Percentiles rank a stretch among this genome's conserved stretches.
Conservation (phyloP, 768 basidiomycete species). For the Leccinum disarticulatum region DNA sequence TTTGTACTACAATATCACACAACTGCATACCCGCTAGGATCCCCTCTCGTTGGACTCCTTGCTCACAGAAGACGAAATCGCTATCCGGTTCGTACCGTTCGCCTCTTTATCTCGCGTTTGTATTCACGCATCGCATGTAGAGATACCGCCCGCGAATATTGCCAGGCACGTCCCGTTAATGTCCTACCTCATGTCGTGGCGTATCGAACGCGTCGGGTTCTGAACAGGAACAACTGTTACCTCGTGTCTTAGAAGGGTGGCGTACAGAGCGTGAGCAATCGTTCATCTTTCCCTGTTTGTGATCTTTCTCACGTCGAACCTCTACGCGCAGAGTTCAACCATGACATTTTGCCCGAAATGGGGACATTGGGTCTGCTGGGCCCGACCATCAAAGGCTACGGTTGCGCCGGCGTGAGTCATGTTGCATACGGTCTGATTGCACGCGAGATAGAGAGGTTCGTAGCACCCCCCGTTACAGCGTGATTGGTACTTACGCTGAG, state of each 20-base stretch:
- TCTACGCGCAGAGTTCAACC: slow-evolving; percentile 63
- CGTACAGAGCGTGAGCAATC: slow-evolving; percentile 71
- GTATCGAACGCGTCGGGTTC: slow-evolving; percentile 1
- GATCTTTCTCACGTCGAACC: background rate
- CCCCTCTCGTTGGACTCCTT: slow-evolving; percentile 77
- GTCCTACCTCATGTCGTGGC: background rate
- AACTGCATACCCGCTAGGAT: slow-evolving; percentile 51
- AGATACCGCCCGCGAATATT: slow-evolving; percentile 76
- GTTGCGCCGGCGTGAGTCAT: slow-evolving; percentile 87
- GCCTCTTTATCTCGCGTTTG: background rate
- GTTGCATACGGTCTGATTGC: slow-evolving; percentile 95
- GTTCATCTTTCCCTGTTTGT: background rate
- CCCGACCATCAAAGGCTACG: slow-evolving; percentile 90
- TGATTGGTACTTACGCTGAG: background rate
- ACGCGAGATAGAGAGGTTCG: slow-evolving; percentile 86
- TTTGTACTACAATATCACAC: slow-evolving; percentile 6
- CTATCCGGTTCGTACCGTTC: slow-evolving; percentile 63
- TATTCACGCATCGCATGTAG: slow-evolving; percentile 38
- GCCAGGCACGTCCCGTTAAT: slow-evolving; percentile 53
- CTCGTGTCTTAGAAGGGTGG: slow-evolving; percentile 89
- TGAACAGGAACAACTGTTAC: slow-evolving; percentile 71
- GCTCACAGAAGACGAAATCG: slow-evolving; percentile 86
- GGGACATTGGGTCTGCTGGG: slow-evolving; percentile 88
- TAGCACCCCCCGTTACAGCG: background rate
- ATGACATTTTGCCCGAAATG: slow-evolving; percentile 82